These are phyloP conservation scores for Picochlorum sp. DNA, from an alignment of 139 green algal species.

Conservation along the genomic window DNA sequence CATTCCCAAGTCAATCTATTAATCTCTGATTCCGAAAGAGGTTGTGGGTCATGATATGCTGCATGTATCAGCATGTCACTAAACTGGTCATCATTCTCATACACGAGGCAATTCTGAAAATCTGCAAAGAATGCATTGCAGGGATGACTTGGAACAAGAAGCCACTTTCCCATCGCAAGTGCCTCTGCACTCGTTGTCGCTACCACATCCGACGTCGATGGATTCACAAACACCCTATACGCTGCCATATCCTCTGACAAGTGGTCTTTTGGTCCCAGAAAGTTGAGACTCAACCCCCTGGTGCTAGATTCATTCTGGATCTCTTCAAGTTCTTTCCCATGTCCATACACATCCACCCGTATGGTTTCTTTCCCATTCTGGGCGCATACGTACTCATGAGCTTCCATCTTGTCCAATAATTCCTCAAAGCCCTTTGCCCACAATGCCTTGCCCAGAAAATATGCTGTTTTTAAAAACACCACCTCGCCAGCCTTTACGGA, in stretches of 20 bases:
- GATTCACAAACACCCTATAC: slow-evolving; percentile 82
- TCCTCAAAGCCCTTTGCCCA: slow-evolving; percentile 94
- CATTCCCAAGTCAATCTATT: slow-evolving; percentile 78
- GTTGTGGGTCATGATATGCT: slow-evolving; percentile 40
- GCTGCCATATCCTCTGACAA: slow-evolving; percentile 32
- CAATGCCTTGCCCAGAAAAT: slow-evolving; percentile 76
- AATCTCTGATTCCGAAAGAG: slow-evolving; percentile 60
- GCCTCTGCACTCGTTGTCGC: slow-evolving; percentile 89
- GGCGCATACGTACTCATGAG: slow-evolving; percentile 37
- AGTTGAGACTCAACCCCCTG: slow-evolving; percentile 30
- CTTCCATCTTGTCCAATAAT: slow-evolving; percentile 35
- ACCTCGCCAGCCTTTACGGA: neutral
- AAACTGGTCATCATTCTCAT: slow-evolving; percentile 74
- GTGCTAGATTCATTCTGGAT: slow-evolving; percentile 25
- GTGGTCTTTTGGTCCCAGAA: slow-evolving; percentile 52
- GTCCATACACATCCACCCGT: slow-evolving; percentile 75
- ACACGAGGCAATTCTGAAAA: slow-evolving; percentile 81
- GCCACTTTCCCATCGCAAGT: slow-evolving; percentile 93
- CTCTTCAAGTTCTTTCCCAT: slow-evolving; percentile 60
- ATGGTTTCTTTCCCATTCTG: slow-evolving; percentile 9
- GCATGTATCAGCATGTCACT: slow-evolving; percentile 45
- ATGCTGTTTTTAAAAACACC: slow-evolving; percentile 48
- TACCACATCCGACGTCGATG: slow-evolving; percentile 82
- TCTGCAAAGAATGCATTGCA: slow-evolving; percentile 83
- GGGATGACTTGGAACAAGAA: slow-evolving; percentile 80